Conservation (phyloP, 805 yeast species). For the Starmerella cellae region DNA sequence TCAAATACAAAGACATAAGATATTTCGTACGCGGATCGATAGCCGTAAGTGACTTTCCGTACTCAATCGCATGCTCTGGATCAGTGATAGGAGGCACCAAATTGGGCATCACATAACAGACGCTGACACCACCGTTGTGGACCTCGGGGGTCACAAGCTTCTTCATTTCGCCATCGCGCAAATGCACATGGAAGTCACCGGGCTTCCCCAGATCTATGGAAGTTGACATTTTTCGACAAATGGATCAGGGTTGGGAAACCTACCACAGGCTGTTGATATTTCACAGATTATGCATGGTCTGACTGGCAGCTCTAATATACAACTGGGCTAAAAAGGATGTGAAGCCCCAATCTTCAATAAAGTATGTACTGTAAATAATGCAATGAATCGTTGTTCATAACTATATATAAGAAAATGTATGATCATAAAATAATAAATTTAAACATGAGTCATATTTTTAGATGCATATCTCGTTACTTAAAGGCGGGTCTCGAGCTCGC, state of each 20-base stretch:
- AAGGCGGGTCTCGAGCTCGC: conserved; percentile 15
- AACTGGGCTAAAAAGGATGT: too few relatives aligned
- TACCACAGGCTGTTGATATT: too few relatives aligned
- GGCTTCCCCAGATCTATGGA: conserved; percentile 27
- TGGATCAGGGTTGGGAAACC: background rate
- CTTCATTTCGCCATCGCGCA: conserved; percentile 91
- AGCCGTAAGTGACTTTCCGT: conserved; percentile 48
- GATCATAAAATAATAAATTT: background rate
- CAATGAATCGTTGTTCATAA: too few relatives aligned
- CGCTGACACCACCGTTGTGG: conserved; percentile 76
- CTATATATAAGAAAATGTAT: background rate
- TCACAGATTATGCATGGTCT: too few relatives aligned
- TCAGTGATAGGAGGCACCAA: conserved; percentile 83
- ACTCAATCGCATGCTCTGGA: conserved; percentile 54
- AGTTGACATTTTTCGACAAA: background rate
- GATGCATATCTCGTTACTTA: conserved; percentile 5
- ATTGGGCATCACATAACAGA: conserved; percentile 94
- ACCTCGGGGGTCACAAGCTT: conserved; percentile 82
- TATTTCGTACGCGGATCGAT: conserved; percentile 75
- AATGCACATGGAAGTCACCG: conserved; percentile 84
- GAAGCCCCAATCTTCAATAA: too few relatives aligned
- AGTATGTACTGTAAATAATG: too few relatives aligned
- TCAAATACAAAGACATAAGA: conserved; percentile 78
- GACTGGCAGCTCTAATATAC: too few relatives aligned
- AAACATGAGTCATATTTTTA: background rate